These are phyloP conservation scores for Pseudodiploospora longispora DNA, from an alignment of 2,329 filamentous ascomycete species.

Conservation along the genomic window DNA sequence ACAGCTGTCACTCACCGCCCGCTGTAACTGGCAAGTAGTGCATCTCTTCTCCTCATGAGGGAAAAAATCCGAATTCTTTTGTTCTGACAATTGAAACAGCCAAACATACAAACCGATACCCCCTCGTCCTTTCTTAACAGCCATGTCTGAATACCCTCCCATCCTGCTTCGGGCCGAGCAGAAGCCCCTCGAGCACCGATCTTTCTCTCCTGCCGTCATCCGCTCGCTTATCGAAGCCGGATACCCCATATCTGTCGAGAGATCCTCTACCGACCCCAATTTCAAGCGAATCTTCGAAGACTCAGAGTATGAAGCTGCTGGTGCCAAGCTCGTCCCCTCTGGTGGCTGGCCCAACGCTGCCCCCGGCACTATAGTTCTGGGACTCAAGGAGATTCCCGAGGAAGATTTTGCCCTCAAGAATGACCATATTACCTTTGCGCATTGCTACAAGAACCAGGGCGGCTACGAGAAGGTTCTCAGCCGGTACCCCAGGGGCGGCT, in stretches of 20 bases:
- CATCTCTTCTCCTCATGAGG: too few relatives aligned
- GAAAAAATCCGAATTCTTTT: too few relatives aligned
- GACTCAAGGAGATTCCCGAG: constrained; percentile 70
- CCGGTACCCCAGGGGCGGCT: constrained; percentile 61
- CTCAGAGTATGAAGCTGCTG: constrained; percentile 52
- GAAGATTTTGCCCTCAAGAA: constrained; percentile 64
- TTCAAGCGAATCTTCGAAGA: constrained; percentile 60
- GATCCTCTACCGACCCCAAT: constrained; percentile 33
- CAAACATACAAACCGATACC: too few relatives aligned
- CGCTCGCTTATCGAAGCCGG: constrained; percentile 55
- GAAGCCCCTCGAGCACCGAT: constrained; percentile 51
- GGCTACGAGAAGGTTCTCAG: constrained; percentile 75
- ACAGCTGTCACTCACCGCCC: too few relatives aligned
- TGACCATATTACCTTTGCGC: constrained; percentile 62
- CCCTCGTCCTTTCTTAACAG: too few relatives aligned
- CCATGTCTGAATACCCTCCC: constrained; percentile 20
- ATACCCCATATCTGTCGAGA: constrained; percentile 61
- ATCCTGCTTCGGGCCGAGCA: constrained; percentile 51
- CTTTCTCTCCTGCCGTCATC: constrained; percentile 35
- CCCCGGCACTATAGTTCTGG: constrained; percentile 61
- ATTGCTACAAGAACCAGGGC: constrained; percentile 69
- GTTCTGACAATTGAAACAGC: too few relatives aligned
- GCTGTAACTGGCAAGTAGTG: too few relatives aligned
- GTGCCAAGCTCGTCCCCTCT: constrained; percentile 56
- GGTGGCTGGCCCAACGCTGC: constrained; percentile 62